phyloP scores from a whole-genome alignment of 306 rosid species.

The Astragalus glycyphyllos region DNA sequence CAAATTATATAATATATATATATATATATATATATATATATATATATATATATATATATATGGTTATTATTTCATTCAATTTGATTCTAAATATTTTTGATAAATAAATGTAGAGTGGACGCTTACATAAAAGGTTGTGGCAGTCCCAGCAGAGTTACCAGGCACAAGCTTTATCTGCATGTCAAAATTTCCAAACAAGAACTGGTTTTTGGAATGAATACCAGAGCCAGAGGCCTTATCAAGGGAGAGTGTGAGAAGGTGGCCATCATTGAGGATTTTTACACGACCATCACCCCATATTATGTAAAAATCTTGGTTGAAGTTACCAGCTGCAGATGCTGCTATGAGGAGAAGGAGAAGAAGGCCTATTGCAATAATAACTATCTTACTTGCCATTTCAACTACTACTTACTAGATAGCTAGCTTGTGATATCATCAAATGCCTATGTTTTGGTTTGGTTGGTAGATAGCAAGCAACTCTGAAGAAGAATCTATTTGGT shows the following conservation, averaged over 20 bases:
- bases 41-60: not conserved
- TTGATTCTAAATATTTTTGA: not conserved
- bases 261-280: slow-evolving; percentile 48
- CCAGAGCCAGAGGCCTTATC: slow-evolving; percentile 66
- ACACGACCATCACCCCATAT: slow-evolving; percentile 74
- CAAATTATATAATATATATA: too few species aligned
- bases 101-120: not conserved
- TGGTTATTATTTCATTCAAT: not conserved
- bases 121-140: slow-evolving; percentile 61
- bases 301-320: slow-evolving; percentile 59
- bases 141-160: slow-evolving; percentile 71
- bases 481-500: slow-evolving; percentile 30
- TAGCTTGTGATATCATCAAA: not conserved
- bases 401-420: not conserved
- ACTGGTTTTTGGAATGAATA: slow-evolving; percentile 49
- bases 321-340: slow-evolving; percentile 50
- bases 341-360: slow-evolving; percentile 26
- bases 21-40: too few species aligned
- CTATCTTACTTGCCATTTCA: slow-evolving; percentile 40
- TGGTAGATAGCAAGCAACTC: too few species aligned
- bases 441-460: slow-evolving; percentile 19
- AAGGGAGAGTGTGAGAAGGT: slow-evolving; percentile 56
- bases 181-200: slow-evolving; percentile 68
- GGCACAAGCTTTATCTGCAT: slow-evolving; percentile 75
- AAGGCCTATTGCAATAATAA: slow-evolving; percentile 1